A percentile compares a stretch with the other conserved stretches of the same genome.
Evolutionary conservation across 1,284 basidiomycete species (phyloP).

Genomic region (Testicularia cyperi): DNA sequence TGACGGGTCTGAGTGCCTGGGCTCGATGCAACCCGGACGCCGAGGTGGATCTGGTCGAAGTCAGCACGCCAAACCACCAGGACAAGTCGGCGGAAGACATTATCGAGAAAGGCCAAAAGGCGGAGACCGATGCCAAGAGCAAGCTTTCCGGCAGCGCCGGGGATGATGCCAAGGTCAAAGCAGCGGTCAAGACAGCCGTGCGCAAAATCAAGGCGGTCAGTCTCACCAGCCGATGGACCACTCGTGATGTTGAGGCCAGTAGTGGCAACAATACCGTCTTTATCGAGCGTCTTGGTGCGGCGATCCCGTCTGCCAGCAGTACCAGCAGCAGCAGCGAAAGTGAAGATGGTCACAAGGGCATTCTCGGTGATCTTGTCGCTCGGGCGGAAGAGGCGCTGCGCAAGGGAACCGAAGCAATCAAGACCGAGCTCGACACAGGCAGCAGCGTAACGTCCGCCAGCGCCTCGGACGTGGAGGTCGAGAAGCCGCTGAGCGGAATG

Average conservation of each 20-base stretch:
- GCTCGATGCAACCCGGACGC: constrained; percentile 44
- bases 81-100: constrained; percentile 16
- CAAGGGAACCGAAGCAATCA: constrained; percentile 1
- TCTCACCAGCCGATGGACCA: constrained; percentile 39
- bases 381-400: constrained; percentile 29
- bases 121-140: constrained; percentile 10
- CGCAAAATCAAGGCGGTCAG: constrained; percentile 35
- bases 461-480: background rate
- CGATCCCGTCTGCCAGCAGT: background rate
- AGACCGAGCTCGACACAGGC: background rate
- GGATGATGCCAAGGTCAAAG: constrained; percentile 1
- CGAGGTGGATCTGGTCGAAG: constrained; percentile 14
- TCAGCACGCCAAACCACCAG: no score
- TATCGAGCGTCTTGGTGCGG: constrained; percentile 27
- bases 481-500: constrained; percentile 3
- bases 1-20: constrained; percentile 61
- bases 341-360: constrained; percentile 1
- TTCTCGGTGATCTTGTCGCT: constrained; percentile 22
- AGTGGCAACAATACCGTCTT: constrained; percentile 41
- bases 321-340: background rate
- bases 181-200: constrained; percentile 25
- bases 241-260: constrained; percentile 28
- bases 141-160: background rate
- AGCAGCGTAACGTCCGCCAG: background rate
- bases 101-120: constrained; percentile 18